Evolutionary conservation across 2,329 filamentous ascomycete genomes (phyloP).

Genomic region (Penicillium hordei): DNA sequence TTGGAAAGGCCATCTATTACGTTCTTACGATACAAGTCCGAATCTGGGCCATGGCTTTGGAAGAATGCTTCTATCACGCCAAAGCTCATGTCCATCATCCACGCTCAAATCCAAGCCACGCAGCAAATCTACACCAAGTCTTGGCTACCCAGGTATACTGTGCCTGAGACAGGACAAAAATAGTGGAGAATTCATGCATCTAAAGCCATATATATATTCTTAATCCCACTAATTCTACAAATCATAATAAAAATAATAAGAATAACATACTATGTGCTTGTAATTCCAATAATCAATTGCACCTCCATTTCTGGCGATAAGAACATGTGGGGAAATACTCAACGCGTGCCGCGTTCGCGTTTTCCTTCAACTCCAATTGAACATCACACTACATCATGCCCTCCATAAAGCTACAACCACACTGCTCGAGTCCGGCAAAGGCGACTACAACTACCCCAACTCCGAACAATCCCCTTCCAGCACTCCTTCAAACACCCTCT

Average conservation of each 20-base stretch:
- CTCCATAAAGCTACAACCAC: constrained; percentile 41
- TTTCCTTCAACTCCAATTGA: not conserved
- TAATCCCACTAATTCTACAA: not conserved
- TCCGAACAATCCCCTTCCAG: constrained; percentile 64
- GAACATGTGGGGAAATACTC: constrained; percentile 15
- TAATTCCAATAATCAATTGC: not conserved
- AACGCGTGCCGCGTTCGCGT: constrained; percentile 23
- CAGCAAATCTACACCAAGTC: not conserved
- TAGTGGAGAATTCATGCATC: not conserved
- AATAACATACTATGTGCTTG: not conserved
- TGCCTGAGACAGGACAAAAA: not conserved
- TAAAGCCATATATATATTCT: not conserved
- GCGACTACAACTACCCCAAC: not conserved
- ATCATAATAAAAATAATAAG: not conserved
- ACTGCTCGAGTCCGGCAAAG: constrained; percentile 13
- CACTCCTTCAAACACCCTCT: constrained; percentile 82
- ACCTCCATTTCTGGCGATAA: not conserved
- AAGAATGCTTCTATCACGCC: not conserved
- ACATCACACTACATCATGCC: constrained; percentile 33
- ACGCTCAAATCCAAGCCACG: not conserved
- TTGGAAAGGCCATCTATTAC: not conserved
- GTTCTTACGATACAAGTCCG: not conserved
- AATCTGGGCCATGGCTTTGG: not conserved
- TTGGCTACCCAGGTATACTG: not conserved
- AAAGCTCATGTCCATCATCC: not conserved